Conservation (phyloP, 1,284 basidiomycete genomes). For the Wolfiporia cocos region DNA sequence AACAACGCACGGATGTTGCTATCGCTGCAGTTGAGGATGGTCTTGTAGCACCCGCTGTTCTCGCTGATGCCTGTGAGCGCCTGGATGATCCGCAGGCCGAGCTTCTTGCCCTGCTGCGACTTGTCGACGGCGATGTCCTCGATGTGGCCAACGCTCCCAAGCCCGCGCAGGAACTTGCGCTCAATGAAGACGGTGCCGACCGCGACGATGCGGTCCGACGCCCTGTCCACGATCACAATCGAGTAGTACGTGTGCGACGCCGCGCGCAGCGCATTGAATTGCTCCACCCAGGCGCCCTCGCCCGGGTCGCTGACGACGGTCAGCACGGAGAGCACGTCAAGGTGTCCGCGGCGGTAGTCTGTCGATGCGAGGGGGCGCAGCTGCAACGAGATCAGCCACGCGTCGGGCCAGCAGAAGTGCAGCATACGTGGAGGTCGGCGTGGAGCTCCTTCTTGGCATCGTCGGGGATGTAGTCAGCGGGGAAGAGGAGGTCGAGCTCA, state of each 20-base stretch:
- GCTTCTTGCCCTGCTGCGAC: conserved; percentile 82
- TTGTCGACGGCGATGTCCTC: conserved; percentile 96
- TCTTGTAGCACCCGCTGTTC: conserved; percentile 85
- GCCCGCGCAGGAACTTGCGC: conserved; percentile 85
- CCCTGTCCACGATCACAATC: conserved; percentile 76
- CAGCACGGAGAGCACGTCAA: conserved; percentile 77
- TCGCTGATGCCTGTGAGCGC: conserved; percentile 79
- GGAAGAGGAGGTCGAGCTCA: conserved; percentile 73
- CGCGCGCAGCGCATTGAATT: conserved; percentile 58
- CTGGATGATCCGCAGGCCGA: conserved; percentile 85
- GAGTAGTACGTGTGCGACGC: conserved; percentile 72
- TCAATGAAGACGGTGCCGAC: conserved; percentile 86
- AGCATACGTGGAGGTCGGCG: conserved; percentile 46
- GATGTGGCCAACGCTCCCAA: conserved; percentile 87
- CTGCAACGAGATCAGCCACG: conserved; percentile 32
- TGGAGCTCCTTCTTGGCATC: conserved; percentile 55
- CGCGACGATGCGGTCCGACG: conserved; percentile 77
- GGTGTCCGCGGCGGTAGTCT: conserved; percentile 83
- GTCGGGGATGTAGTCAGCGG: conserved; percentile 56
- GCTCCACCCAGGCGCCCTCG: conserved; percentile 57
- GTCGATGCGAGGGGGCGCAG: conserved; percentile 85
- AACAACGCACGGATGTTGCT: conserved; percentile 79
- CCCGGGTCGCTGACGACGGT: conserved; percentile 77
- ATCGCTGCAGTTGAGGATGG: conserved; percentile 92
- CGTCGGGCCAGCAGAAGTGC: background rate